phyloP scores from a whole-genome alignment of 345 rosid genomes.

The Lepidium didymum region DNA sequence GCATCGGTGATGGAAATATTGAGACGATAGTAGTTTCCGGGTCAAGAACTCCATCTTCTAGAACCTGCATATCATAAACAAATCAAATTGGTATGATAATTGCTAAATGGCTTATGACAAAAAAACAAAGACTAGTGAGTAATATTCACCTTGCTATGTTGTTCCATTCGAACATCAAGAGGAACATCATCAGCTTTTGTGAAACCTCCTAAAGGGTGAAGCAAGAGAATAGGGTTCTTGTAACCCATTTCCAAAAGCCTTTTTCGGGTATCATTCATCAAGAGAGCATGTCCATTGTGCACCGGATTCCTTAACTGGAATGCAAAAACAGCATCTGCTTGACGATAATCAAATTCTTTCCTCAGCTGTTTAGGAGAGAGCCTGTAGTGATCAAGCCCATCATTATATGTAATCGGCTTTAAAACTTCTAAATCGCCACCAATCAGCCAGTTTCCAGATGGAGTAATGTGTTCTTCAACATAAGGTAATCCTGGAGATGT shows the following conservation, averaged over 20 bases:
- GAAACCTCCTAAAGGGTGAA: constrained; percentile 96
- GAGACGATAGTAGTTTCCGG: constrained; percentile 85
- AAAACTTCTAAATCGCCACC: constrained; percentile 90
- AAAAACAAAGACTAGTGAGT: not conserved
- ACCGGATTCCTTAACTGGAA: constrained; percentile 94
- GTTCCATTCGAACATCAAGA: constrained; percentile 90
- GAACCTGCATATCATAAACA: constrained; percentile 39
- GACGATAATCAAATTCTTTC: constrained; percentile 67
- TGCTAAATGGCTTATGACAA: not conserved
- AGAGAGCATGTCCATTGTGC: constrained; percentile 87
- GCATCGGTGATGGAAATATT: constrained; percentile 98
- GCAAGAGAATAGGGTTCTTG: constrained; percentile 81
- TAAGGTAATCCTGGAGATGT: constrained; percentile 87
- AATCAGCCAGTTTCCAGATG: constrained; percentile 89
- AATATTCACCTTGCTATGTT: constrained; percentile 67
- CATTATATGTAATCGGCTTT: constrained; percentile 70
- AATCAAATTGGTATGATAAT: not conserved
- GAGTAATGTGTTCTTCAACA: constrained; percentile 63
- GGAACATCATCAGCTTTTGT: constrained; percentile 96
- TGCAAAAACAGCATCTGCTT: constrained; percentile 96
- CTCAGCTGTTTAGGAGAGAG: constrained; percentile 83
- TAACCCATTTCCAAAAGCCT: constrained; percentile 85
- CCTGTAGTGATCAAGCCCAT: constrained; percentile 95
- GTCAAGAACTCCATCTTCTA: constrained; percentile 89
- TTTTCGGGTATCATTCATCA: constrained; percentile 87